Evolutionary conservation across 2,329 filamentous ascomycete species (phyloP), one percentile per base, ranked within the genome.

Genomic region (Talaromyces pinophilus): DNA sequence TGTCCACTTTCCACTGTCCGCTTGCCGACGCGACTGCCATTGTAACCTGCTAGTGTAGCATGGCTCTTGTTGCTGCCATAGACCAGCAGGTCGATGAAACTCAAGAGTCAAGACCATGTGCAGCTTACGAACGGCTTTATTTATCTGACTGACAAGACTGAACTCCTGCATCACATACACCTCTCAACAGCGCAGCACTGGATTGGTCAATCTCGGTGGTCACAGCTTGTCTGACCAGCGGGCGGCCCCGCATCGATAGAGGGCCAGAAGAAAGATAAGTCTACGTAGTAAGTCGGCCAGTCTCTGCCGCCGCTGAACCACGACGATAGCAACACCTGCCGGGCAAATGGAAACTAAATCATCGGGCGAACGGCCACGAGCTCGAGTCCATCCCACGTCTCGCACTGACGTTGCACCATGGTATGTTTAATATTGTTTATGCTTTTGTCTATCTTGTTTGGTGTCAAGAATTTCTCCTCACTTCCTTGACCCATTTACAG

Each of bases 271-370:
- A 57, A 25, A 48, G 48, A 15, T 35, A 35, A 38, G 30, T 33
- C 30, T 17, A n/a, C n/a, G n/a, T n/a, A n/a, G n/a, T n/a, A 30
- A 52, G 25, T 30, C n/a, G 22, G 44, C 44, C 44, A 52, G 48
- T 54, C 25, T 33, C 25, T 33, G 50, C 48, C 48, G 25, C 50
- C 33, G 28, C 28, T 54, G 50, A 54, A 60, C 7, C 19, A 60
- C 38, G 22, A 28, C 55, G 35, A 40, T 44, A 35, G 57, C 40
- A 44, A 44, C 38, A 44, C 28, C 48, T 59, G 35, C 57, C 65
- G 65, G 65, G 62, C 65, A 67, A 67, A 67, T 64, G 65, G 65
- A 67, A 59, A 40, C 57, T 67, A 57, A 38, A 19, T 10, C 15
- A 8, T 35, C 65, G 65, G 65, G 11, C 57, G 44, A 62, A 40